Conservation (phyloP, 345 rosid species). For the Zanthoxylum bungeanum region DNA sequence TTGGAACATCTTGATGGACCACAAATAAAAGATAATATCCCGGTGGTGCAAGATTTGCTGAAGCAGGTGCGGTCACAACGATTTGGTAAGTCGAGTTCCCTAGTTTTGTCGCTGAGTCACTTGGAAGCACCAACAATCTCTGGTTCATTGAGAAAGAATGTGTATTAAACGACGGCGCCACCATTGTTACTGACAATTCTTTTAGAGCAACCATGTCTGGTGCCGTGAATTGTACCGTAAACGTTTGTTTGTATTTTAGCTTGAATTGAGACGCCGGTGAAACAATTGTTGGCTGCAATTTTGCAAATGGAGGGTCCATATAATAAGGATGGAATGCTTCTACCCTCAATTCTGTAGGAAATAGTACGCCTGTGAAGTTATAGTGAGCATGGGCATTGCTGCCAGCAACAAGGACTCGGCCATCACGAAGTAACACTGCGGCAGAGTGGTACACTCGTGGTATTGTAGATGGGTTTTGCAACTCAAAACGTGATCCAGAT, state of each 20-base stretch:
- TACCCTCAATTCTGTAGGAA: conserved; percentile 73
- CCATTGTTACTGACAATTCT: conserved; percentile 53
- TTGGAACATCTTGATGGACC: too few relatives aligned
- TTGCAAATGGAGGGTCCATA: conserved; percentile 27
- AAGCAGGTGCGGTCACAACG: conserved; percentile 38
- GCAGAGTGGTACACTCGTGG: conserved; percentile 93
- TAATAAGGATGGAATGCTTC: conserved; percentile 73
- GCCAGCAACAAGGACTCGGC: too few relatives aligned
- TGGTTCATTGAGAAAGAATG: conserved; percentile 90
- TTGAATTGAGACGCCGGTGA: conserved; percentile 30
- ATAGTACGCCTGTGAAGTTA: too few relatives aligned
- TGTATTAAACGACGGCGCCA: conserved; percentile 67
- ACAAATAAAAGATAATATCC: conserved; percentile 69
- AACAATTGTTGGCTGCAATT: conserved; percentile 48
- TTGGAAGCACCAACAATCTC: conserved; percentile 56
- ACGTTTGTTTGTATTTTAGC: too few relatives aligned
- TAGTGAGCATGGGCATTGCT: too few relatives aligned
- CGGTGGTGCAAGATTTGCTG: conserved; percentile 52
- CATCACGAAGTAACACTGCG: too few relatives aligned
- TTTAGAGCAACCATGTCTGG: conserved; percentile 13
- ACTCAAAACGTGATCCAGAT: conserved; percentile 46
- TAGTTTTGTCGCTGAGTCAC: conserved; percentile 19
- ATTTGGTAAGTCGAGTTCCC: conserved; percentile 34
- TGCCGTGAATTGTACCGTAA: conserved; percentile 37
- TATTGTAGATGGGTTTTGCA: conserved; percentile 38